Evolutionary conservation across 441 rosid genomes (phyloP).

Genomic region (Bruguiera hainesii): DNA sequence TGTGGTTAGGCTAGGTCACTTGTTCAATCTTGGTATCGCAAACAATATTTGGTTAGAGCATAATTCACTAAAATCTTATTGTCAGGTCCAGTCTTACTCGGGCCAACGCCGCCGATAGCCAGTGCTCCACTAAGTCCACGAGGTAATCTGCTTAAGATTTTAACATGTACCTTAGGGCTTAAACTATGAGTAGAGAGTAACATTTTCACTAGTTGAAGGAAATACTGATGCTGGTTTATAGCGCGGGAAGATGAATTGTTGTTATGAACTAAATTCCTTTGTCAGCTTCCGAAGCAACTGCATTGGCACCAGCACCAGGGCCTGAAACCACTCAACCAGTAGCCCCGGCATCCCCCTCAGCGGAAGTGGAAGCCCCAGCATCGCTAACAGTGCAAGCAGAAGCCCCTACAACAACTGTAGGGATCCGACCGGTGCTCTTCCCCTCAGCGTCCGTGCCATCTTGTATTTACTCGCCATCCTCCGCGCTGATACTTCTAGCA

Average conservation of each 20-base stretch:
- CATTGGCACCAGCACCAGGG: constrained; percentile 23
- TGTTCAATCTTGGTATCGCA: background rate
- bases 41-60: background rate
- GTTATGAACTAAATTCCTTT: background rate
- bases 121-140: constrained; percentile 48
- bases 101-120: constrained; percentile 43
- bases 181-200: no score
- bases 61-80: constrained; percentile 8
- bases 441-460: constrained; percentile 29
- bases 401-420: constrained; percentile 23
- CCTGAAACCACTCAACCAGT: constrained; percentile 22
- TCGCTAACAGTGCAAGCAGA: constrained; percentile 29
- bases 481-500: constrained; percentile 27
- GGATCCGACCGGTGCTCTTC: constrained; percentile 30
- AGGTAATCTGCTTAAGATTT: no score
- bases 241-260: background rate
- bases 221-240: background rate
- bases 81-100: constrained; percentile 60
- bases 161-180: no score
- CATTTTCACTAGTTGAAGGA: background rate
- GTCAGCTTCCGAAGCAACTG: constrained; percentile 56
- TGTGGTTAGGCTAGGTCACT: background rate
- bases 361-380: constrained; percentile 12
- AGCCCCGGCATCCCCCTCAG: constrained; percentile 3
- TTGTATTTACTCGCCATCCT: constrained; percentile 22